Base-by-base conservation (phyloP, 2,329 filamentous ascomycete species). In the Epicoccum sorghinum region DNA sequence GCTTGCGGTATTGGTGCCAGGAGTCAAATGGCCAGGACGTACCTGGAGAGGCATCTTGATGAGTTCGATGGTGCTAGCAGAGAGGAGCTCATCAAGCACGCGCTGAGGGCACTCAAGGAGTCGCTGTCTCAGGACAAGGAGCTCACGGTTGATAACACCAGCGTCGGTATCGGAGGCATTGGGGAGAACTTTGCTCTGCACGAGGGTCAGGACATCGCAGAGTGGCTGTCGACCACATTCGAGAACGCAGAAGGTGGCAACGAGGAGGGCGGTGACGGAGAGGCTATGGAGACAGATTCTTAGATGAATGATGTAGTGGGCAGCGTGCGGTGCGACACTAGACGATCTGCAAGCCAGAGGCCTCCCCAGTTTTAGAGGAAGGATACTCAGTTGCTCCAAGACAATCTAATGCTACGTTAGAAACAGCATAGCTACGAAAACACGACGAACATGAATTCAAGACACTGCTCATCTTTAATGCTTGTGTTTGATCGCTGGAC, bases 11-110 rank as follows among this genome's bases (percentile, higher is more conserved):
- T 99, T 75, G 95, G 95, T 47, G 95, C 95, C 42, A 85, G 95
- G 67, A 95, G 89, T 76, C 95, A 99, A 81, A 98, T 98, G 91
- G 95, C 95, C 23, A 83, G 95, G 71, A 99, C 95, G 60, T 99
- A 99, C 78, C 82, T 99, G 51, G 95, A 99, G 84, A 85, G 91
- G 71, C 90, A 97, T 78, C 79, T 97, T 58, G 93, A 96, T 60
- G 80, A 86, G 64, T 98, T 99, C 75, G 84, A 86, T 68, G 83
- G 84, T 62, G 88, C 87, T 72, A 86, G 83, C 60, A 83, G 90
- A 68, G 93, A 97, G 72, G 90, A 96, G 77, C 81, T 99, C 71
- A 88, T 99, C 68, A 87, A 86, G 78, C 95, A 99, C 80, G 95
- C 93, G 29, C 80, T 99, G 72, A 85, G 86, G 72, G 93, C 95